Base-by-base conservation (phyloP, 2,329 filamentous ascomycete genomes). In the Neofusicoccum umdonicola region DNA sequence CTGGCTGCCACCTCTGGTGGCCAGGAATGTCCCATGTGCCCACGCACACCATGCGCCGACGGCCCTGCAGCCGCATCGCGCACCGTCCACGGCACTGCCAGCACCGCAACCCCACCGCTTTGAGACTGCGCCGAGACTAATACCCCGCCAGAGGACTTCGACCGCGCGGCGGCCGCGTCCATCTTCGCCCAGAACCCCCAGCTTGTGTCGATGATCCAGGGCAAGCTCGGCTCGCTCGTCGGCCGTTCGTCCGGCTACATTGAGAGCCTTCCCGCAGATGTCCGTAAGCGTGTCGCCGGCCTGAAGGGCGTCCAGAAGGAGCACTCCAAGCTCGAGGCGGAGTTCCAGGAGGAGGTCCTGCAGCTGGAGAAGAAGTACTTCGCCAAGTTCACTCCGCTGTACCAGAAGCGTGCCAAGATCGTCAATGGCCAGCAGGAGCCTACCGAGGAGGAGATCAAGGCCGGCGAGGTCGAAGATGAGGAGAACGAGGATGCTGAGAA, bases 321-420 rank as follows among this genome's bases (percentile, higher is more conserved):
- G 74, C 95, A 99, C 83, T 92, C 94, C 67, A 97, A 98, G 83
- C 89, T 99, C 72, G 96, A 99, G 85, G 92, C 93, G 62, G 90
- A 97, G 81, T 98, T 99, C 81, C 96, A 99, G 80, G 93, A 98
- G 80, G 96, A 98, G 82, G 93, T 99, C 67, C 87, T 99, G 66
- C 90, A 97, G 80, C 87, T 99, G 34, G 95, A 99, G 86, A 99
- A 99, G 88, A 97, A 97, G 83, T 99, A 97, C 82, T 98, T 98
- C 74, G 92, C 91, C 82, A 98, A 98, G 83, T 99, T 97, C 83
- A 96, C 92, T 63, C 95, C 95, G 67, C 87, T 99, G 57, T 99
- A 99, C 82, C 84, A 97, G 85, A 95, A 95, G 85, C 93, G 95
- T 79, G 87, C 93, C 68, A 86, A 89, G 73, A 98, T 99, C 72